phyloP scores from a whole-genome alignment of 2,329 filamentous ascomycete genomes.

The Cladosporium sp. region DNA sequence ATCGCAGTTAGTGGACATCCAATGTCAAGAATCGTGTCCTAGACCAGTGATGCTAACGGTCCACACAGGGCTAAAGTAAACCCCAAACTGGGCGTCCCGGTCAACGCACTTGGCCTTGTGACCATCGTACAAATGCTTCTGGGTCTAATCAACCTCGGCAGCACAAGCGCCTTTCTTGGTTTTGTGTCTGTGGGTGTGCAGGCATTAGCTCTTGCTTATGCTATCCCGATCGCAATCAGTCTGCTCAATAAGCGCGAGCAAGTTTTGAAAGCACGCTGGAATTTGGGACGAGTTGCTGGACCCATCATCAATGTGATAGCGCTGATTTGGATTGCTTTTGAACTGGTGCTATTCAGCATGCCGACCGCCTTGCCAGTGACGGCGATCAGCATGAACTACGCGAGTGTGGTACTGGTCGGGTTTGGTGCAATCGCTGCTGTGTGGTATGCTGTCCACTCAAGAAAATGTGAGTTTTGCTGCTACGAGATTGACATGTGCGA shows the following conservation, averaged over 20 bases:
- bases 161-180: constrained; percentile 45
- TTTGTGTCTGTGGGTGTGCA: constrained; percentile 55
- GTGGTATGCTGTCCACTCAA: constrained; percentile 19
- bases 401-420: constrained; percentile 52
- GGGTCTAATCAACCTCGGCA: constrained; percentile 48
- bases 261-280: constrained; percentile 20
- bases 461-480: constrained; percentile 3
- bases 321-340: constrained; percentile 26
- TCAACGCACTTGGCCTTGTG: constrained; percentile 40
- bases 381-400: constrained; percentile 54
- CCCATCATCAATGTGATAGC: constrained; percentile 23
- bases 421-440: constrained; percentile 39
- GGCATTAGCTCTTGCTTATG: constrained; percentile 53
- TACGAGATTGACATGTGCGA: background rate
- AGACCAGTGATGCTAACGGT: background rate
- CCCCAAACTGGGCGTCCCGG: constrained; percentile 35
- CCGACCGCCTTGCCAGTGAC: constrained; percentile 53
- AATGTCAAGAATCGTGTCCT: background rate
- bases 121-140: constrained; percentile 48
- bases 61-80: constrained; percentile 26
- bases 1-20: background rate
- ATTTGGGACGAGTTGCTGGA: constrained; percentile 15
- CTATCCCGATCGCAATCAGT: constrained; percentile 53
- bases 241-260: constrained; percentile 38
- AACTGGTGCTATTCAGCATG: constrained; percentile 46